Conservation (phyloP, 106 monocot species). For the Ottelia alismoides region DNA sequence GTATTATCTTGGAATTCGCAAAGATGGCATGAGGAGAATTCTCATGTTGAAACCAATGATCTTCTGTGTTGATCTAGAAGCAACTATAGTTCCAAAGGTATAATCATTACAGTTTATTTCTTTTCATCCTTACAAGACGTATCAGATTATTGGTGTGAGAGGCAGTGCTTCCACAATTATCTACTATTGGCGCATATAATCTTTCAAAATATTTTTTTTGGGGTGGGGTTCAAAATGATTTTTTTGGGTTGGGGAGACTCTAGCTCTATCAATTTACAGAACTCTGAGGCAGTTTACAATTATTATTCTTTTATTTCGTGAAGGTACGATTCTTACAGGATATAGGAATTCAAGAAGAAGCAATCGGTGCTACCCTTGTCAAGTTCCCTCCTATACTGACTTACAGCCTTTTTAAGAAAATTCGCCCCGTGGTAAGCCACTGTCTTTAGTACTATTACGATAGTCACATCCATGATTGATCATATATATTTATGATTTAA, state of each 20-base stretch:
- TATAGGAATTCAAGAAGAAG: constrained; percentile 74
- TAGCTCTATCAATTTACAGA: too few species aligned
- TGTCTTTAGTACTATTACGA: neutral
- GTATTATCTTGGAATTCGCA: constrained; percentile 72
- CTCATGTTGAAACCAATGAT: constrained; percentile 74
- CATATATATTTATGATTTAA: too few species aligned
- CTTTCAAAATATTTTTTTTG: too few species aligned
- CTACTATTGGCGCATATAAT: too few species aligned
- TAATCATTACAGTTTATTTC: too few species aligned
- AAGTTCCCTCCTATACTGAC: constrained; percentile 85
- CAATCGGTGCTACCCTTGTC: constrained; percentile 55
- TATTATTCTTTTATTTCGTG: constrained; percentile 14
- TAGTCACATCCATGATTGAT: too few species aligned
- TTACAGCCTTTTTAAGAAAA: constrained; percentile 93
- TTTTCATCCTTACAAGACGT: too few species aligned
- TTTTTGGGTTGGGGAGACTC: too few species aligned
- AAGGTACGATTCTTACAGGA: constrained; percentile 87
- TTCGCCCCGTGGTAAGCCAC: constrained; percentile 80
- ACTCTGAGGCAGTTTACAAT: too few species aligned
- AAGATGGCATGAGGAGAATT: constrained; percentile 93
- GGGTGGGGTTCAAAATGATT: too few species aligned
- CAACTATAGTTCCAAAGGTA: constrained; percentile 91
- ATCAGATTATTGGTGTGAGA: too few species aligned
- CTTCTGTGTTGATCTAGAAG: constrained; percentile 85
- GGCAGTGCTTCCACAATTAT: too few species aligned